Base-by-base conservation (phyloP, 1,139 yeast genomes). In the Geotrichum aggregatum region DNA sequence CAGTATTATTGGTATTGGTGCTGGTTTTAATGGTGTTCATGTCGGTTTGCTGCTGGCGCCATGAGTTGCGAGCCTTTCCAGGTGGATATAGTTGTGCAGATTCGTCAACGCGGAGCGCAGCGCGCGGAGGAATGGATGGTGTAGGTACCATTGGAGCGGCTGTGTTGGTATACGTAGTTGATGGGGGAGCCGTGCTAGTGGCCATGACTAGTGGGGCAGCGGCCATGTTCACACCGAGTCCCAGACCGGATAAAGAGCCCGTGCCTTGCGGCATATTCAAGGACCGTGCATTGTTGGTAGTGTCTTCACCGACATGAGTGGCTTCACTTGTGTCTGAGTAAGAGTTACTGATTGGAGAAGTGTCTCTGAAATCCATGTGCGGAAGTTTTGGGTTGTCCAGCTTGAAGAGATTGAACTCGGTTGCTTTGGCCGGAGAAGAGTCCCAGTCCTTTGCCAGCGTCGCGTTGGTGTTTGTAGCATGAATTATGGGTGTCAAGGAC, bases 1-100 rank as follows among this genome's bases (percentile, higher is more conserved):
- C n/a, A n/a, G n/a, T n/a, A n/a, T n/a, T n/a, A 75, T 30, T 14
- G 14, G 11, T 13, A 30, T 13, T 34, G 36, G 36, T 18, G 36
- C n/a, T 34, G 36, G 36, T 34, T 24, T n/a, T n/a, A n/a, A n/a
- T n/a, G n/a, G n/a, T n/a, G n/a, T 13, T 33, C 36, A 18, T 33
- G 66, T 22, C 68, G 69, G 50, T 69, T 63, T n/a, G n/a, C 0
- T 78, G 76, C 56, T 74, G 76, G 66, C 96, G 76, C 97, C 97
- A 88, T 5, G 96, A 87, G 66, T 80, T 80, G 58, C 71, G 63
- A 7, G 74, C 70, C 49, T 56, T 59, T 11, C 56, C 66, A 26
- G 55, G 56, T 11, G 52, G 54, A 16, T 44, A 13, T 14, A 24
- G 21, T 14, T 4, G 26, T 3, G 30, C 1, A 3, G 24, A 4